Evolutionary conservation across 2,329 filamentous ascomycete genomes (phyloP), one percentile per base, ranked within the genome.

Genomic region (Mollisiaceae sp.): DNA sequence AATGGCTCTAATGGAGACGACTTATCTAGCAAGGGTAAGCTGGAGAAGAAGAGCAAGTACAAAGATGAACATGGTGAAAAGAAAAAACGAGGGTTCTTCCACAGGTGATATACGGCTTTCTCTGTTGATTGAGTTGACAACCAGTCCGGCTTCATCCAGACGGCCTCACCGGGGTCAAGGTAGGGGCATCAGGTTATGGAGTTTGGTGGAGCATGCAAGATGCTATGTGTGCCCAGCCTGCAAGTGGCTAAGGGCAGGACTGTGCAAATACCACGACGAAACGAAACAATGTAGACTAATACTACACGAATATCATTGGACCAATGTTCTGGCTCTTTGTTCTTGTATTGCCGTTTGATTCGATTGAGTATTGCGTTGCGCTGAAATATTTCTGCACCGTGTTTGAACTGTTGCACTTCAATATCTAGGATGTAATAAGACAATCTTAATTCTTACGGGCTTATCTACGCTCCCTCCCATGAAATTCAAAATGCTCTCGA

Each of bases 1-100:
- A 73, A 77, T 66, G 69, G 70, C 35, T 66, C 74, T 59, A 68
- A 71, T 45, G 68, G 74, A 60, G 67, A 67, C 61, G 67, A 73
- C 11, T 15, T 27, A 14, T 57, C 70, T 71, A 47, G 75, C 74
- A 69, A 72, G 69, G 74, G 65, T 66, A 88, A 88, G 77, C 71
- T 77, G 20, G 78, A 79, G 60, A 79, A 80, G 69, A 82, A 85
- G 69, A 87, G 87, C 61, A 68, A 70, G 55, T 68, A 65, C 32
- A 69, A 58, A 18, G 70, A 73, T 41, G 66, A 70, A 56, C 22
- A 60, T 36, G 64, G 67, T 72, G 81, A 85, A 71, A 89, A 89
- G 79, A 89, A 88, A 81, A 85, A 82, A 74, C 80, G 85, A 61
- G 84, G 85, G 66, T 84, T 87, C 68, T 78, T 87, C 64, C 82